A percentile compares a stretch with the other conserved stretches of the same genome.
Evolutionary conservation across 192 early-diverging fungal species (phyloP).

Genomic region (Backusella macrospora): DNA sequence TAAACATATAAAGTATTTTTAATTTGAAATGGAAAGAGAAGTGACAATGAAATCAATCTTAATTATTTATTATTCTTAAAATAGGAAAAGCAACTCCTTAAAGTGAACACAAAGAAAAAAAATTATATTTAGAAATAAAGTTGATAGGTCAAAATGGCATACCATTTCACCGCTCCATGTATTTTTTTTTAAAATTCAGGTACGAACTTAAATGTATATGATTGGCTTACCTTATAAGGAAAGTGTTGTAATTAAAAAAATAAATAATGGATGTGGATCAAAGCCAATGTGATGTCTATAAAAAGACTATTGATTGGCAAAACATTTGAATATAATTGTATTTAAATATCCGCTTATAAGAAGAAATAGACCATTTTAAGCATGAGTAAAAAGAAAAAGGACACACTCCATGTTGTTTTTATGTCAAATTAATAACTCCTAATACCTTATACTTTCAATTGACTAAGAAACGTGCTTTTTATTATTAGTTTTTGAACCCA

Average conservation of each 20-base stretch:
- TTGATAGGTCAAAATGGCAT: neutral
- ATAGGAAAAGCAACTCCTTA: neutral
- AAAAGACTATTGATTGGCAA: neutral
- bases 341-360: neutral
- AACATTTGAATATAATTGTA: neutral
- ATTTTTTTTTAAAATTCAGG: neutral
- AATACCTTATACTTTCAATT: neutral
- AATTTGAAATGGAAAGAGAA: neutral
- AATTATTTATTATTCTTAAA: conserved; percentile 9
- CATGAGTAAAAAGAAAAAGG: neutral
- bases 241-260: neutral
- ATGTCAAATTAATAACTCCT: neutral
- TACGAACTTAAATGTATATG: neutral
- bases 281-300: neutral
- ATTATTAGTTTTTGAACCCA: neutral
- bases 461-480: neutral
- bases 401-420: neutral
- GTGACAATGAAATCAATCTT: neutral
- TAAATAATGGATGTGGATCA: neutral
- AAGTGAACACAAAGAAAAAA: neutral
- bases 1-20: neutral
- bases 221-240: neutral
- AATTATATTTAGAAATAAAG: neutral
- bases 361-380: neutral
- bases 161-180: neutral